Conservation (phyloP, 116 monocot species). For the Zostera marina region DNA sequence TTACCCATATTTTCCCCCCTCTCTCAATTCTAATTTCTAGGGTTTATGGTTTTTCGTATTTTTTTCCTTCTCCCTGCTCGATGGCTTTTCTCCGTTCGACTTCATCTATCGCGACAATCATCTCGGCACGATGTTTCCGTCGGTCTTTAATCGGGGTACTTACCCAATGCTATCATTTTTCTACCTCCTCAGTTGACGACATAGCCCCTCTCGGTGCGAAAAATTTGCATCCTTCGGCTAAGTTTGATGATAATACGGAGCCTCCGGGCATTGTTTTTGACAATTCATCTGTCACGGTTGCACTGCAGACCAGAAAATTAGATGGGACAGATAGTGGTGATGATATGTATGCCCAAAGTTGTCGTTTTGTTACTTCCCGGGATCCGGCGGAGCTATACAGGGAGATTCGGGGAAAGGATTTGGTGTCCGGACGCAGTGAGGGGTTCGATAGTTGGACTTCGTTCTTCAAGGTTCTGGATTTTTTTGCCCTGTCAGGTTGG, state of each 20-base stretch:
- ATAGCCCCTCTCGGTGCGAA: background rate
- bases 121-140: too few relatives aligned
- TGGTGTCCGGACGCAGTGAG: slow-evolving; percentile 12
- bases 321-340: background rate
- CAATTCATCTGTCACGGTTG: background rate
- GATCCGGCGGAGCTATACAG: slow-evolving; percentile 26
- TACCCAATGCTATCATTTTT: background rate
- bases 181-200: background rate
- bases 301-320: background rate
- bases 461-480: slow-evolving; percentile 24
- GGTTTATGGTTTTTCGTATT: too few relatives aligned
- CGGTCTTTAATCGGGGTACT: too few relatives aligned
- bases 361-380: background rate
- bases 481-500: slow-evolving; percentile 54
- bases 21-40: too few relatives aligned
- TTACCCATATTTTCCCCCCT: too few relatives aligned
- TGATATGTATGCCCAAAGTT: background rate
- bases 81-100: too few relatives aligned
- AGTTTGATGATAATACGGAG: background rate
- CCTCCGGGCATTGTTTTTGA: background rate
- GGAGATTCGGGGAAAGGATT: slow-evolving; percentile 9
- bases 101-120: too few relatives aligned
- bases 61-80: too few relatives aligned
- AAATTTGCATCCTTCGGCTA: background rate
- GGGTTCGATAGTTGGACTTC: slow-evolving; percentile 15